Evolutionary conservation across 148 eudicot genomes (phyloP), one percentile per base, ranked within the genome.

Genomic region (Cornus controversa): DNA sequence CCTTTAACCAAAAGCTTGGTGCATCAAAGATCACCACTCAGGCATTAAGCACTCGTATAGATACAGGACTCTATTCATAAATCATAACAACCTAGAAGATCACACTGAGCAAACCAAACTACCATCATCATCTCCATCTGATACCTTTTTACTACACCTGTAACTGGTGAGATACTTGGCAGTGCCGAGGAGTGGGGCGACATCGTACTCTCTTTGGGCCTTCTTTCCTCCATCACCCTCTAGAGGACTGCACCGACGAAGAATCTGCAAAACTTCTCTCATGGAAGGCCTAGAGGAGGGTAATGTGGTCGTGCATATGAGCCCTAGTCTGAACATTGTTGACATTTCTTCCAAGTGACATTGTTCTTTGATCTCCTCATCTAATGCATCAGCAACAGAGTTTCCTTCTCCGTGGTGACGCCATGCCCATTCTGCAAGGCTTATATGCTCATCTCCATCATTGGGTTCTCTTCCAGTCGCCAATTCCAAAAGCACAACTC

Each of bases 381-480:
- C 90, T 0, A 90, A 81, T 40, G 74, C 81, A n/a, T 77, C 88
- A 0, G 8, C 36, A 6, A 90, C 73, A 11, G 86, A 67, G 16
- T 70, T 64, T 23, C 83, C 88, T 28, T 83, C 80, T 26, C 76
- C 80, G 70, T 78, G 84, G 66, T 88, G 85, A 58, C 26, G 87
- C 93, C 91, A 90, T 2, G 90, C 86, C 91, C 91, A 88, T 57
- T 90, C 90, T 27, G 91, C 89, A 1, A 90, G 87, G 77, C 78
- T 88, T 25, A 82, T 70, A 79, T 78, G 64, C 42, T 90, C 90
- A 16, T 81, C 90, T 47, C 85, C 89, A 0, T 68, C 80, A 9
- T 80, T 83, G 22, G 93, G 83, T 42, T 86, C 87, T 80, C 87
- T 88, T 18, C 93, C 93, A 9, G 91, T 90, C 10, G 81, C 81